These are phyloP conservation scores for Orobanche coerulescens DNA, from an alignment of 257 asterid species.

Conservation along the genomic window DNA sequence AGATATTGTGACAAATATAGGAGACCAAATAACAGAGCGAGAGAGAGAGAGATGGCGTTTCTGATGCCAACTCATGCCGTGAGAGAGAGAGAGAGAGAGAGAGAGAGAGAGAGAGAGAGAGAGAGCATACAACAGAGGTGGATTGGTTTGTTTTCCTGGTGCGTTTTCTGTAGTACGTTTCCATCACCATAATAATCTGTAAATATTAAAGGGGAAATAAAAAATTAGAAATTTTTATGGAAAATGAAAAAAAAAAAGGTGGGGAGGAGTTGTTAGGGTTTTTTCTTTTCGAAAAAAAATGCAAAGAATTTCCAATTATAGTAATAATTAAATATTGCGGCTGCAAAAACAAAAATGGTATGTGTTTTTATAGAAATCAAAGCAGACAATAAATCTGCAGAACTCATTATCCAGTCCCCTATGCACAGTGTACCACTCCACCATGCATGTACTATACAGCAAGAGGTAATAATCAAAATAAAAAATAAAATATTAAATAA, in stretches of 20 bases:
- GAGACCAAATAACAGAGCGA: slow-evolving; percentile 30
- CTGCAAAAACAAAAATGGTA: slow-evolving; percentile 23
- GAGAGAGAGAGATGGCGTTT: slow-evolving; percentile 22
- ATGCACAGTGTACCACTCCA: slow-evolving; percentile 19
- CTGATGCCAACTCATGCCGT: slow-evolving; percentile 21
- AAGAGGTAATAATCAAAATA: neutral
- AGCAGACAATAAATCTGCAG: slow-evolving; percentile 23
- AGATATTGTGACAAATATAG: neutral
- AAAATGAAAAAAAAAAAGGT: slow-evolving; percentile 3
- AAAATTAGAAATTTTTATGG: neutral
- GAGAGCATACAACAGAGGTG: slow-evolving; percentile 24
- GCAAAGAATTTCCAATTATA: slow-evolving; percentile 22
- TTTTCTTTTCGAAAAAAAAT: slow-evolving; percentile 4
- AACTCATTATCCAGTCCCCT: slow-evolving; percentile 21
- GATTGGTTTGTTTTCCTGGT: slow-evolving; percentile 37
- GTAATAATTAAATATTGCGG: slow-evolving; percentile 27
- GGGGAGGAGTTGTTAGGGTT: too few relatives aligned
- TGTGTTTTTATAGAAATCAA: slow-evolving; percentile 22
- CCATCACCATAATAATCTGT: slow-evolving; percentile 41
- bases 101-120: slow-evolving; percentile 27
- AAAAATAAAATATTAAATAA: too few relatives aligned
- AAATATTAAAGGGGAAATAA: neutral
- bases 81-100: slow-evolving; percentile 21
- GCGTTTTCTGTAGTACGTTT: slow-evolving; percentile 66
- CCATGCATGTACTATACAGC: slow-evolving; percentile 18